Conservation (phyloP, 2,329 filamentous ascomycete species). For the Phoma herbarum region DNA sequence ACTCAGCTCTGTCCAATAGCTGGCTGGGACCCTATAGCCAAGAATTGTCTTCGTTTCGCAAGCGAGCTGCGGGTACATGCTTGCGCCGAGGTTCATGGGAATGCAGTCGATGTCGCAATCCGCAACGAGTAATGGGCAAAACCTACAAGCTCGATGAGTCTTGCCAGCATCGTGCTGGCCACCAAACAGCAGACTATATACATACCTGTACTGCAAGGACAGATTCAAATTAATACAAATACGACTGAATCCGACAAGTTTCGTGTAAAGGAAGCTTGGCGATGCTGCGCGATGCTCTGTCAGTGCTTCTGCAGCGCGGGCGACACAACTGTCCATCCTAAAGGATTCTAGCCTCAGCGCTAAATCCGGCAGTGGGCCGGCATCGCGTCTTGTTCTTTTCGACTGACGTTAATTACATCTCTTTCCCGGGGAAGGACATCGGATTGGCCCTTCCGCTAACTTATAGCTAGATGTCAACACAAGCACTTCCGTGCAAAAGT, state of each 20-base stretch:
- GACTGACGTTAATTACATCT: background rate
- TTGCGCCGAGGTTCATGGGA: background rate
- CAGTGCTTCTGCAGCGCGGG: background rate
- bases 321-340: background rate
- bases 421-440: background rate
- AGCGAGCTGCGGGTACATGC: background rate
- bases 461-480: background rate
- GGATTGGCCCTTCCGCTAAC: background rate
- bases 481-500: background rate
- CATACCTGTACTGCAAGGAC: background rate
- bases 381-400: background rate
- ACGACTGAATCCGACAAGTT: background rate
- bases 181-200: background rate
- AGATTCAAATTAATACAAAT: background rate
- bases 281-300: conserved; percentile 1
- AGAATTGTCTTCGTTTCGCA: background rate
- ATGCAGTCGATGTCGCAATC: background rate
- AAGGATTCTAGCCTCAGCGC: conserved; percentile 5
- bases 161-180: background rate
- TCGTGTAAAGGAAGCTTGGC: background rate
- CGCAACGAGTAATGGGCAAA: background rate
- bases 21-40: background rate
- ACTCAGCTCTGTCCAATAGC: background rate
- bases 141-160: background rate
- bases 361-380: background rate